These are phyloP conservation scores for Suillus subluteus DNA, from an alignment of 768 basidiomycete species.

Conservation along the genomic window DNA sequence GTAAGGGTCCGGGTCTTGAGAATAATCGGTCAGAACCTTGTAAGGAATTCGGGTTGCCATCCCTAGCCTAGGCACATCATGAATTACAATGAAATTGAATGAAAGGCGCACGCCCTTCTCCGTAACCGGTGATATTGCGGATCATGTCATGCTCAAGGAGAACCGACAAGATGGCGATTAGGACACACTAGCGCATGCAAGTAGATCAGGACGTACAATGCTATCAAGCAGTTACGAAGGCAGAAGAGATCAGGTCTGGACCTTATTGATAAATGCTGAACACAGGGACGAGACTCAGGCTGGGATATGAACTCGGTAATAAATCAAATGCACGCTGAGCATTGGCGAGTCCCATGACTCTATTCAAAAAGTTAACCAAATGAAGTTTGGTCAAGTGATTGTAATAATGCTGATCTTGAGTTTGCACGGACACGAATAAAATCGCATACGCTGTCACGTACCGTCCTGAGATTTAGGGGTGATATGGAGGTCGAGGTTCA, in stretches of 20 bases:
- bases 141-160: constrained; percentile 63
- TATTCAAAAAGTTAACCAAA: constrained; percentile 61
- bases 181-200: neutral
- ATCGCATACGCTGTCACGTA: constrained; percentile 20
- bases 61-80: constrained; percentile 61
- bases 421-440: neutral
- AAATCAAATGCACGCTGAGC: constrained; percentile 75
- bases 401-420: constrained; percentile 33
- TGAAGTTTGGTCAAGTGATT: constrained; percentile 68
- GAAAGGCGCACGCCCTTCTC: constrained; percentile 56
- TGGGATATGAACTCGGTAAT: constrained; percentile 82
- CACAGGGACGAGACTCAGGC: constrained; percentile 63
- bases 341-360: constrained; percentile 86
- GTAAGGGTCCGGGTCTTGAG: constrained; percentile 56
- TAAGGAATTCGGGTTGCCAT: constrained; percentile 43
- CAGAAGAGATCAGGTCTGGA: constrained; percentile 37
- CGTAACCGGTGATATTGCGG: constrained; percentile 73
- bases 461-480: constrained; percentile 82
- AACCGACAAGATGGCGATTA: constrained; percentile 9
- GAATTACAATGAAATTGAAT: constrained; percentile 45
- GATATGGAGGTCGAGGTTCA: constrained; percentile 79
- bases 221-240: constrained; percentile 40
- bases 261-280: constrained; percentile 67
- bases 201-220: constrained; percentile 54
- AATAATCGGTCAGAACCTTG: constrained; percentile 61